Conservation (phyloP, 169 alveolate genomes). For the Cyclospora cayetanensis region DNA sequence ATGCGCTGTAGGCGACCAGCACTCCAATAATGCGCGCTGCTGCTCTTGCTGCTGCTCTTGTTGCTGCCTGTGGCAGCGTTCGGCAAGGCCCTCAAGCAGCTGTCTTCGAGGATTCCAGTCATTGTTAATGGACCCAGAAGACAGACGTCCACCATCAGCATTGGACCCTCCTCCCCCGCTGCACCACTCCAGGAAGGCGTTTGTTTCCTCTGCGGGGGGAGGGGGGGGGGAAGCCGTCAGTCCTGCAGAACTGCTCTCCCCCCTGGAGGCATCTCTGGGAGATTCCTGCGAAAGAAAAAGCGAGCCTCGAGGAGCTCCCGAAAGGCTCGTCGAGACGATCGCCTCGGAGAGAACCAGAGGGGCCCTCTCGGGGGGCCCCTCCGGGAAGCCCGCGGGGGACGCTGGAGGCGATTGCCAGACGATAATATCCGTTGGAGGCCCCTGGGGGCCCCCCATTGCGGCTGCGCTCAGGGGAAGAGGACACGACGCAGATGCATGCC, state of each 20-base stretch:
- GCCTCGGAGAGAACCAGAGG: conserved; percentile 6
- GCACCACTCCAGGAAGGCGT: conserved; percentile 54
- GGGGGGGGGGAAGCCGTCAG: background rate
- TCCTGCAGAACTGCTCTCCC: background rate
- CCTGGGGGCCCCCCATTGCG: background rate
- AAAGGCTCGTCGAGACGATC: background rate
- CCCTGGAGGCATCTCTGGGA: background rate
- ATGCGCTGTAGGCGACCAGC: no score
- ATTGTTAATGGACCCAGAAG: conserved; percentile 20
- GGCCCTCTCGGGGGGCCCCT: background rate
- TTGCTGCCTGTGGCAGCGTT: conserved; percentile 44
- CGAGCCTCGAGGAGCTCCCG: background rate
- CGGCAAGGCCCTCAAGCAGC: conserved; percentile 34
- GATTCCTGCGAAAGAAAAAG: background rate
- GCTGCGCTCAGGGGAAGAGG: conserved; percentile 58
- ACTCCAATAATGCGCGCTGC: background rate
- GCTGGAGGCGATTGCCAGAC: conserved; percentile 25
- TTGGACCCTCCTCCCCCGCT: conserved; percentile 36
- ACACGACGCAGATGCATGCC: conserved; percentile 5
- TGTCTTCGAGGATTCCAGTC: conserved; percentile 33
- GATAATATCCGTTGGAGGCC: background rate
- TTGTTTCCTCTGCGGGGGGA: background rate
- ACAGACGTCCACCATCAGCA: background rate
- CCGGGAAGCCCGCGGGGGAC: conserved; percentile 5
- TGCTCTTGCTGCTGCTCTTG: conserved; percentile 1